These are phyloP conservation scores for Coemansia sp. DNA, from an alignment of 192 early-diverging fungal genomes.

Conservation along the genomic window DNA sequence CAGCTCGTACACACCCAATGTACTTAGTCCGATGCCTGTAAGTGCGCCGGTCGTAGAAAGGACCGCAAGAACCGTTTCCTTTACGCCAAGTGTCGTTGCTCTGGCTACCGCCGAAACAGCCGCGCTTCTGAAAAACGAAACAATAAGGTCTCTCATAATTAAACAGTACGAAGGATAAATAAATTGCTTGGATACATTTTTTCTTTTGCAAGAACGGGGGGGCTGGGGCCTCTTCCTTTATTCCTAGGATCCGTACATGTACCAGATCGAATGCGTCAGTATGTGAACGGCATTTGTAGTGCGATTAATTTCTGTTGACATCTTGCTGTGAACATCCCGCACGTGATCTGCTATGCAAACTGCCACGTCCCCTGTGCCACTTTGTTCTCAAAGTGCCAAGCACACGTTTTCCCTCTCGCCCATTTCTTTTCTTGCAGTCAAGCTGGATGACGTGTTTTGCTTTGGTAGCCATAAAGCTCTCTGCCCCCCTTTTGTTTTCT, in stretches of 20 bases:
- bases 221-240: too few species aligned
- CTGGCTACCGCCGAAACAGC: background rate
- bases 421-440: background rate
- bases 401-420: too few species aligned
- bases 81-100: background rate
- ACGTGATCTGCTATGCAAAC: background rate
- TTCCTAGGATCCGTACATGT: background rate
- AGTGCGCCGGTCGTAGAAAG: slow-evolving; percentile 4
- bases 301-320: too few species aligned
- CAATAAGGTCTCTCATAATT: background rate
- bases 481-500: background rate
- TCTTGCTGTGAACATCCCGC: background rate
- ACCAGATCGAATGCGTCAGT: background rate
- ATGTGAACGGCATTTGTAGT: background rate
- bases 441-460: slow-evolving; percentile 1
- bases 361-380: background rate
- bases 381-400: background rate
- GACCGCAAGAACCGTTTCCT: background rate
- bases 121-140: background rate
- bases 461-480: background rate
- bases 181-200: too few species aligned
- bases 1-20: slow-evolving; percentile 10
- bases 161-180: too few species aligned
- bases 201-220: too few species aligned
- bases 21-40: slow-evolving; percentile 9